Conservation (phyloP, 495 filamentous ascomycete species). For the Cairneyella variabilis region DNA sequence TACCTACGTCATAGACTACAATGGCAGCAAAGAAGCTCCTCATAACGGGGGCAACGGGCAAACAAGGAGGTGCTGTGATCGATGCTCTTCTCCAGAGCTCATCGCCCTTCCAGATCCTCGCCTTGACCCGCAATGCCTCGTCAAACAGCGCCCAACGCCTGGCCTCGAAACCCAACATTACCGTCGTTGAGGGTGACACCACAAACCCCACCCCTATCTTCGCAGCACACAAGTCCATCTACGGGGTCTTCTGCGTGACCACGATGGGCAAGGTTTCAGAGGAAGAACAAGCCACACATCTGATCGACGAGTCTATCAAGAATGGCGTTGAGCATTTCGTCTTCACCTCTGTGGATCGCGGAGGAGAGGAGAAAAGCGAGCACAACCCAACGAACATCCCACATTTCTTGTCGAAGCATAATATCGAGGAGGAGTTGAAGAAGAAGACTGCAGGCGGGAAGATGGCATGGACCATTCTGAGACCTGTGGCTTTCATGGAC, state of each 20-base stretch:
- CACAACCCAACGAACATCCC: slow-evolving; percentile 57
- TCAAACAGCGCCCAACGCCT: slow-evolving; percentile 52
- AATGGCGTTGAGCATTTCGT: slow-evolving; percentile 62
- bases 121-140: slow-evolving; percentile 58
- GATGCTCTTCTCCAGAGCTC: slow-evolving; percentile 46
- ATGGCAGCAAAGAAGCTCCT: slow-evolving; percentile 36
- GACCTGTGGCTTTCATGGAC: slow-evolving; percentile 66
- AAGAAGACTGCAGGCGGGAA: slow-evolving; percentile 28
- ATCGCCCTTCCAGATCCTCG: slow-evolving; percentile 56
- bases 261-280: slow-evolving; percentile 40
- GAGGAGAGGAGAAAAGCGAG: slow-evolving; percentile 50
- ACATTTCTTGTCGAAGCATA: slow-evolving; percentile 64
- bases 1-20: not conserved
- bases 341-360: slow-evolving; percentile 67
- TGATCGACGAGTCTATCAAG: slow-evolving; percentile 59
- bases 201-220: slow-evolving; percentile 33
- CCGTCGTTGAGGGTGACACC: slow-evolving; percentile 18
- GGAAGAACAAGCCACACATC: slow-evolving; percentile 56
- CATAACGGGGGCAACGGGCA: slow-evolving; percentile 67
- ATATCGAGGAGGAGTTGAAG: slow-evolving; percentile 62
- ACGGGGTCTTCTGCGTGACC: slow-evolving; percentile 46
- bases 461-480: slow-evolving; percentile 59
- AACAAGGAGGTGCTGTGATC: slow-evolving; percentile 65
- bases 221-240: slow-evolving; percentile 38
- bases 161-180: slow-evolving; percentile 31